Evolutionary conservation across 1,284 basidiomycete species (phyloP).

Genomic region (Ceratobasidium sp.): DNA sequence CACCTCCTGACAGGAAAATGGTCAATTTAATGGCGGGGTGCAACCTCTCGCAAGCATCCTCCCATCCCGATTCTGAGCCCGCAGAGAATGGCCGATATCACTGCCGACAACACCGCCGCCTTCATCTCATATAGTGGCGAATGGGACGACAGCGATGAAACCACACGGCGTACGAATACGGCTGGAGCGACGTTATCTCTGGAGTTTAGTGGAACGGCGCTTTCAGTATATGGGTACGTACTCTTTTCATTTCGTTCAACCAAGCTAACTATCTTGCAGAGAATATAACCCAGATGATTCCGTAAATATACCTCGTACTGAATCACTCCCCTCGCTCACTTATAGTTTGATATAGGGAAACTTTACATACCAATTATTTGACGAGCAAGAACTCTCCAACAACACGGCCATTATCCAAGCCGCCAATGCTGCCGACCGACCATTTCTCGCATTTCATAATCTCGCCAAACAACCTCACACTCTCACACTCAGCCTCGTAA

Average conservation of each 20-base stretch:
- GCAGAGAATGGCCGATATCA: not conserved
- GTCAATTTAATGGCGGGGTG: not conserved
- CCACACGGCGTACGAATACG: not conserved
- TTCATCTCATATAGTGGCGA: not conserved
- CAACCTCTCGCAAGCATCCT: not conserved
- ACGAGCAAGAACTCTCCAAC: not conserved
- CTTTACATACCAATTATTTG: not conserved
- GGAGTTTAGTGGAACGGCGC: not conserved
- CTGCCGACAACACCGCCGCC: not conserved
- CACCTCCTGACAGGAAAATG: too few relatives aligned
- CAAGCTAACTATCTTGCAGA: too few relatives aligned
- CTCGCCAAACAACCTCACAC: not conserved
- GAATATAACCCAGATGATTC: not conserved
- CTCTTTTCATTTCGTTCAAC: not conserved
- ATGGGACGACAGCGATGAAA: not conserved
- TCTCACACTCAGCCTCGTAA: not conserved
- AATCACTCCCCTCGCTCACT: not conserved
- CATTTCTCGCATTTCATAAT: not conserved
- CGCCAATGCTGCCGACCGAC: not conserved
- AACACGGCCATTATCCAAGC: not conserved
- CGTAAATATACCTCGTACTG: not conserved
- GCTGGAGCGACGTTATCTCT: not conserved
- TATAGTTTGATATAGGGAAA: not conserved
- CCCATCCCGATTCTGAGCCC: not conserved
- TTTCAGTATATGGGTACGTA: not conserved